Evolutionary conservation across 192 early-diverging fungal species (phyloP).

Genomic region (Linnemannia schmuckeri): DNA sequence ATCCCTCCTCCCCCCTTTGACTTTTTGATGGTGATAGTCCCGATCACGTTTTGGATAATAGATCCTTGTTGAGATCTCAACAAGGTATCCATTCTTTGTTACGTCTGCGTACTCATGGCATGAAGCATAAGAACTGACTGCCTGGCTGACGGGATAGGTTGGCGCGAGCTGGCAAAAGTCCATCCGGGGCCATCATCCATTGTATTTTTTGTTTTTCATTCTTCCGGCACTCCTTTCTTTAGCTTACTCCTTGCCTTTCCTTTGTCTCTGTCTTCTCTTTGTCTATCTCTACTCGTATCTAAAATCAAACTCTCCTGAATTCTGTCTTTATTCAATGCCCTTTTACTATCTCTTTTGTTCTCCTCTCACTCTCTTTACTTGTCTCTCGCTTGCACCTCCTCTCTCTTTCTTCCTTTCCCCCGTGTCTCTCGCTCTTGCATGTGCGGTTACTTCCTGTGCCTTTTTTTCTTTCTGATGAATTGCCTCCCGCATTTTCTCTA

Average conservation of each 20-base stretch:
- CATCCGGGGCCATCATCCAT: background rate
- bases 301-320: background rate
- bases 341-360: background rate
- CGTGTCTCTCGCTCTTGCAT: background rate
- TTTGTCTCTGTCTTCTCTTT: background rate
- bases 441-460: background rate
- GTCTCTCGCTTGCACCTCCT: background rate
- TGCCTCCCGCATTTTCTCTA: background rate
- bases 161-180: background rate
- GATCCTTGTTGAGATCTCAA: background rate
- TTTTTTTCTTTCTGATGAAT: background rate
- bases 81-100: background rate
- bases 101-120: background rate
- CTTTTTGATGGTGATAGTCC: background rate
- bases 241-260: background rate
- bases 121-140: background rate
- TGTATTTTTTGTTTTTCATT: background rate
- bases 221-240: slow-evolving; percentile 3
- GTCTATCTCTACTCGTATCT: background rate
- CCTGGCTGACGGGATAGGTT: background rate
- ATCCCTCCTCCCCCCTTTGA: background rate
- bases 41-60: background rate
- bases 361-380: background rate
- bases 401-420: background rate
- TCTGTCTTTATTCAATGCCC: background rate